These are phyloP conservation scores for Tothia fuscella DNA, from an alignment of 2,329 filamentous ascomycete genomes.

Conservation along the genomic window DNA sequence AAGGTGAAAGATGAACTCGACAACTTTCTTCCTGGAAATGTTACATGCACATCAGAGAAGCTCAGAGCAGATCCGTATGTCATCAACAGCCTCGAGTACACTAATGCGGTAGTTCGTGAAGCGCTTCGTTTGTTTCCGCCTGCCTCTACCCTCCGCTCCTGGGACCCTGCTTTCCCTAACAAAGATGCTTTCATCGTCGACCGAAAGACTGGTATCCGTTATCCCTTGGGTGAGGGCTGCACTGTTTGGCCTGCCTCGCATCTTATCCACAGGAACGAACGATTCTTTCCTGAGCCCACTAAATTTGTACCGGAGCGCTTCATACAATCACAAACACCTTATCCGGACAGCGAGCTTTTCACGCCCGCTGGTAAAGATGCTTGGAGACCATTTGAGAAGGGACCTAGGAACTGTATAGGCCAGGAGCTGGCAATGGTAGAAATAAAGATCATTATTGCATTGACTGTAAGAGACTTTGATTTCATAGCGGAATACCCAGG, in stretches of 20 bases:
- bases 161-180: background rate
- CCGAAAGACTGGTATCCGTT: constrained; percentile 10
- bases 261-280: constrained; percentile 14
- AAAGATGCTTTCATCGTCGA: background rate
- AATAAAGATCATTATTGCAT: constrained; percentile 37
- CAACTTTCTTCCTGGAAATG: background rate
- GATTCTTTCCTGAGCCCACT: constrained; percentile 15
- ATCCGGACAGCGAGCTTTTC: too few species aligned
- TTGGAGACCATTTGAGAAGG: constrained; percentile 44
- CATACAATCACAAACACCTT: constrained; percentile 6
- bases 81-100: constrained; percentile 21
- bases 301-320: constrained; percentile 19
- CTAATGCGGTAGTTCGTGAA: constrained; percentile 25
- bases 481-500: constrained; percentile 23
- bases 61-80: constrained; percentile 14
- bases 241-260: constrained; percentile 10
- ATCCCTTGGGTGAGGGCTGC: constrained; percentile 14
- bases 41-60: background rate
- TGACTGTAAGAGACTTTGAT: constrained; percentile 39
- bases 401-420: constrained; percentile 45
- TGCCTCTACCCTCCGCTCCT: constrained; percentile 11
- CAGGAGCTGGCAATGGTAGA: constrained; percentile 46
- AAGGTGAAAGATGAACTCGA: constrained; percentile 35
- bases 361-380: constrained; percentile 18
- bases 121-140: constrained; percentile 22